Base-by-base conservation (phyloP, 176 grass and related monocot genomes). In the Pharus latifolius region DNA sequence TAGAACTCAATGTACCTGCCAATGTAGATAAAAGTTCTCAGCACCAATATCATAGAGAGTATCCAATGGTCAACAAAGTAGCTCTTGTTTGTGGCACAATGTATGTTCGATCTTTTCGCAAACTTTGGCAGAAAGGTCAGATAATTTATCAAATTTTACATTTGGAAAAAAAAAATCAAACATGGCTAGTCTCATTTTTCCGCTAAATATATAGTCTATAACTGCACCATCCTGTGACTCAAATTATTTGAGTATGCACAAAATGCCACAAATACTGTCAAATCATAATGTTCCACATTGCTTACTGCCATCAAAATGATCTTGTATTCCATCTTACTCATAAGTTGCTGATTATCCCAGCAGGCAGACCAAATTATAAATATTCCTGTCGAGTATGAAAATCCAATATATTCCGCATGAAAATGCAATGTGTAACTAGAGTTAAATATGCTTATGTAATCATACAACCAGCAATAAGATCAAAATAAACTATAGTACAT, bases 1-100 rank as follows among this genome's bases (percentile, higher is more conserved):
- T 99, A 99, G 32, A 99, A 99, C 74, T 99, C 95, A 46, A 99
- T 91, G 73, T 99, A 99, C 82, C 95, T 99, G 82, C 46, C 73
- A 42, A 68, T 59, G 9, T 34, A 50, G 67, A 65, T 69, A 56
- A 28, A 5, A 38, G 8, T 38, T 9, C 9, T 38, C 18, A 78
- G 58, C 26, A 70, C 2, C 3, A 65, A 54, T 54, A 67, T 45
- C 45, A 84, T 25, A 59, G 49, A 84, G 32, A 59, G 49, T 31
- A 54, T 56, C 40, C 9, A 75, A n/a, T 46, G 14, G 50, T 17
- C 9, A 47, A 75, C 1, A 34, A 41, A 34, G 26, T 3, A 14
- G 56, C 25, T 9, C 12, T 37, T 38, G 34, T 66, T 58, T 26
- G 29, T 6, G 26, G 14, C 14, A 52, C 40, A 24, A 53, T 16